Percentiles rank a stretch among this genome's conserved stretches.
Conservation (phyloP, 331 rosid species). For the Telfairia occidentalis region DNA sequence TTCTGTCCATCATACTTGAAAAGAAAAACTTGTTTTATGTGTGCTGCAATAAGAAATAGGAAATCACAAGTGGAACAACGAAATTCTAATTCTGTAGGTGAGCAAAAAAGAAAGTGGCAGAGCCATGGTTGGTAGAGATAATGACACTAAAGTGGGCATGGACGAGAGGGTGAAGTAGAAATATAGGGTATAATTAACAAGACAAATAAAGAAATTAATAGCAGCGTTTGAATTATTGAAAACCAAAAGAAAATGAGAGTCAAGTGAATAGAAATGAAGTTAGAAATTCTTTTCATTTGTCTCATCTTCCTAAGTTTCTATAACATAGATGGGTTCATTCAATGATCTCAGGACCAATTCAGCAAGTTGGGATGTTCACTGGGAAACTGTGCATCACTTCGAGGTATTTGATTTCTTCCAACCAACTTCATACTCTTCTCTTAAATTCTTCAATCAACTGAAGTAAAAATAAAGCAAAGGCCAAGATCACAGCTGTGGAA, state of each 20-base stretch:
- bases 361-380: background rate
- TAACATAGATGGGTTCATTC: background rate
- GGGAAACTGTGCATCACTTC: background rate
- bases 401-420: background rate
- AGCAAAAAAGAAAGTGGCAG: background rate
- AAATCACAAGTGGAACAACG: background rate
- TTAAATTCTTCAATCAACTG: background rate
- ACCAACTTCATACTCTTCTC: conserved; percentile 1
- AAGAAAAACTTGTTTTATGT: background rate
- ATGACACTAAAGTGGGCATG: background rate
- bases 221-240: background rate
- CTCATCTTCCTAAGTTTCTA: background rate
- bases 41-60: background rate
- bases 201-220: too few species aligned
- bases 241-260: background rate
- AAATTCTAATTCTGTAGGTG: background rate
- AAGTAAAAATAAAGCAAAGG: conserved; percentile 14
- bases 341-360: background rate
- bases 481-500: conserved; percentile 14
- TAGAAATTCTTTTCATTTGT: background rate
- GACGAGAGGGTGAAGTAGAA: background rate
- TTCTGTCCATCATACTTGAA: background rate
- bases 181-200: too few species aligned
- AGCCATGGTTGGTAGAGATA: background rate
- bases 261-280: background rate